phyloP scores from a whole-genome alignment of 805 yeast species.

The Yamadazyma kitorensis region DNA sequence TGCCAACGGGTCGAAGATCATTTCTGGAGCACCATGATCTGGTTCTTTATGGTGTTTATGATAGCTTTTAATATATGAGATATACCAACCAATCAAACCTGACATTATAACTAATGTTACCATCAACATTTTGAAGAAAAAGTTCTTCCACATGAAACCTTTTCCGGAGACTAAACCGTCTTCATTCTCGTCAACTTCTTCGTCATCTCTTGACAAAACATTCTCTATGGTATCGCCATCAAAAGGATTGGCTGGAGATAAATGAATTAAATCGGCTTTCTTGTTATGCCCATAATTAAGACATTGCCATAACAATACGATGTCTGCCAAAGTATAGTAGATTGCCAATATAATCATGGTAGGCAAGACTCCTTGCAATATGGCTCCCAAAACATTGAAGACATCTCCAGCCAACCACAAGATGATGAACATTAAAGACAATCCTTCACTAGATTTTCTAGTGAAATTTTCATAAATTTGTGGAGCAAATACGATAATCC shows the following conservation, averaged over 20 bases:
- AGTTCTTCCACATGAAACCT: constrained; percentile 23
- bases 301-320: constrained; percentile 81
- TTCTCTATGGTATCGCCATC: constrained; percentile 66
- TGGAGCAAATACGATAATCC: constrained; percentile 97
- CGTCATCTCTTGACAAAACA: constrained; percentile 45
- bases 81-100: constrained; percentile 86
- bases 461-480: constrained; percentile 89
- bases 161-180: constrained; percentile 20
- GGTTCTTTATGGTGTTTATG: constrained; percentile 33
- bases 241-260: constrained; percentile 87
- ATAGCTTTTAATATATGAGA: constrained; percentile 53
- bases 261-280: constrained; percentile 66
- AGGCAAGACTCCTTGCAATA: constrained; percentile 85
- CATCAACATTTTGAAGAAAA: constrained; percentile 42
- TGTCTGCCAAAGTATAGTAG: constrained; percentile 89
- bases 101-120: constrained; percentile 66
- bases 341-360: constrained; percentile 93
- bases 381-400: constrained; percentile 88
- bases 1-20: constrained; percentile 71
- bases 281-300: constrained; percentile 68
- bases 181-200: constrained; percentile 19
- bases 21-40: constrained; percentile 33
- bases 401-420: constrained; percentile 94
- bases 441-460: constrained; percentile 85
- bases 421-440: constrained; percentile 79